Base-by-base conservation (phyloP, 495 filamentous ascomycete genomes). In the Xylaria intraflava region DNA sequence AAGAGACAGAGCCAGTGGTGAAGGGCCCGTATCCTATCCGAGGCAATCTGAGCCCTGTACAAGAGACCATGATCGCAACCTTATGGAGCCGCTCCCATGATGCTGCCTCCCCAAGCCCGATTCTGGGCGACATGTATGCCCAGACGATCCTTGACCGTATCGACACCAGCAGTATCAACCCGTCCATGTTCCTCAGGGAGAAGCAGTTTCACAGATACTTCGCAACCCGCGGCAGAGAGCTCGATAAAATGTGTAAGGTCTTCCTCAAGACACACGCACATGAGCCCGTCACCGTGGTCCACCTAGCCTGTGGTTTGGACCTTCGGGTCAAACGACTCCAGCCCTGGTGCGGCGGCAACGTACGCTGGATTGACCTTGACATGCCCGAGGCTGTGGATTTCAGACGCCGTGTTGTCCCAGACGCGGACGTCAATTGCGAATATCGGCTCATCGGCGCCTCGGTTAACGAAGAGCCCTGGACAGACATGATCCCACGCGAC, bases 241-340 rank as follows among this genome's bases (percentile, higher is more conserved):
- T 62, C 19, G 60, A 62, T 33, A n/a, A 35, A 16, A 60, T 53
- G 56, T 53, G 51, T 19, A 23, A 12, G 26, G 45, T 19, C 43
- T 62, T 59, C 33, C 52, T 62, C 20, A 36, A 42, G 5, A 43
- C 46, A 5, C 40, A 59, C 31, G 26, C 27, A 9, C 36, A 29
- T 38, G 38, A 53, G 3, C 49, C 49, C 10, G 42, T 45, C 11
- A 56, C 57, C 23, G 60, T 63, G 7, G 26, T 63, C 3, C 57
- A 63, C 16, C 57, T 63, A 2, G 60, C 57, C 7, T 63, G 57
- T 26, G 60, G 60, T 1, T 42, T 63, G 2, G 60, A 63, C 38
- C 44, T 47, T 33, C 56, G 57, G 16, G 56, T 56, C 3, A 53
- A 49, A 33, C 39, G 59, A 1, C n/a, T 62, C 8, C 49, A 24